Base-by-base conservation (phyloP, 1,284 basidiomycete species). In the Ustilago nuda region DNA sequence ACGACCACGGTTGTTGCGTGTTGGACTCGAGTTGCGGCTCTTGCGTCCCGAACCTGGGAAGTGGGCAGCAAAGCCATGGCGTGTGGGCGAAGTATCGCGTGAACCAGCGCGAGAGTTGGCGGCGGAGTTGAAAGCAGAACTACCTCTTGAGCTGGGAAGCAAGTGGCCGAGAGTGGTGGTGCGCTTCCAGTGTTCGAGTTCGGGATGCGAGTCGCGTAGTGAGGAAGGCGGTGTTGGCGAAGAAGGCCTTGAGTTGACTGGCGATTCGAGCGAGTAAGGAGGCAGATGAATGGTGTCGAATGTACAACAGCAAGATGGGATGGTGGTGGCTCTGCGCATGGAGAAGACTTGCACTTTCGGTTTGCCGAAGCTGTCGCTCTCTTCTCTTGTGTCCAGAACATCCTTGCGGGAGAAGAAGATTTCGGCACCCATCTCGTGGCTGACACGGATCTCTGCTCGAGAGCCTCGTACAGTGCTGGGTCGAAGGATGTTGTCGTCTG, bases 321-420 rank as follows among this genome's bases (percentile, higher is more conserved):
- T 81, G 36, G 71, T 61, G 17, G 79, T 80, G 32, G 72, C 65
- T 52, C 81, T 71, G 12, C 78, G 63, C 81, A 85, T 83, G 33
- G 82, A 83, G 51, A 85, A 85, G 23, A 85, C 83, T 56, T 85
- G 83, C 36, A 85, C 71, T 66, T 83, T 84, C 41, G 82, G 81
- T 53, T 81, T 78, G 17, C 83, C 83, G 30, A 59, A 80, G 63
- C 71, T 71, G 15, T 85, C 84, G 64, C 71, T 79, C 7, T 70
- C 72, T 39, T 78, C 70, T 7, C 83, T 66, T 8, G 66, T 69
- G 36, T 85, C 83, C 32, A 85, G 48, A 7, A 83, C 80, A 46
- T 79, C 72, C 23, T 67, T 58, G 56, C 83, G 80, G 15, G 82
- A 84, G 69, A 85, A 85, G 61, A 83, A 80, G 41, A 85, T 60